Conservation (phyloP, 2,329 filamentous ascomycete genomes). For the Penicillium sp. region DNA sequence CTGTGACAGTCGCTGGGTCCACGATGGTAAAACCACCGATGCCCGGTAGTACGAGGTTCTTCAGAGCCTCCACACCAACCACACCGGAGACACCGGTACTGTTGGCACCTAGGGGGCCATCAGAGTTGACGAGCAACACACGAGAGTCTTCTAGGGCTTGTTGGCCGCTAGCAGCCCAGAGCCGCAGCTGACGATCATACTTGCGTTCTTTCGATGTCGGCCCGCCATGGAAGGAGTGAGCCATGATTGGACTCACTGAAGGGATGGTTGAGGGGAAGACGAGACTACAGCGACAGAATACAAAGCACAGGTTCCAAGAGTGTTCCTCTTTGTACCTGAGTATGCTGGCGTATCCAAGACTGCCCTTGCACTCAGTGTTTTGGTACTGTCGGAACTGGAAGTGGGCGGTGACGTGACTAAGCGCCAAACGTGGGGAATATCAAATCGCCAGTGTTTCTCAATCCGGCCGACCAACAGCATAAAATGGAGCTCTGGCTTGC, state of each 20-base stretch:
- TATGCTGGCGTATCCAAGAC: not conserved
- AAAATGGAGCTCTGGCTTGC: too few species aligned
- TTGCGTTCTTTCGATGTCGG: constrained; percentile 67
- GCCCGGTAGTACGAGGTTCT: constrained; percentile 93
- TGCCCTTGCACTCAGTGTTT: not conserved
- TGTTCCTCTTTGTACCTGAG: not conserved
- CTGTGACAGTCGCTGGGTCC: constrained; percentile 72
- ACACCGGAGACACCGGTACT: constrained; percentile 65
- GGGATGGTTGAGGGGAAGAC: not conserved
- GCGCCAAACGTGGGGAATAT: not conserved
- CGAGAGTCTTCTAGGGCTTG: constrained; percentile 85
- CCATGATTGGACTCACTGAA: constrained; percentile 25
- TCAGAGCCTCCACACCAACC: constrained; percentile 84
- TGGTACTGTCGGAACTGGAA: not conserved
- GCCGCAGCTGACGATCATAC: constrained; percentile 90
- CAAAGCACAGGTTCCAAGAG: not conserved
- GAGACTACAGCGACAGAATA: not conserved
- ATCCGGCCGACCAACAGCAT: too few species aligned
- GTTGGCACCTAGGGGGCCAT: constrained; percentile 37
- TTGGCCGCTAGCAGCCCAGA: constrained; percentile 94
- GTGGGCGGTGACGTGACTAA: not conserved
- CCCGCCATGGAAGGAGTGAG: constrained; percentile 40
- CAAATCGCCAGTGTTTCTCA: too few species aligned
- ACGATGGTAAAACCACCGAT: constrained; percentile 90
- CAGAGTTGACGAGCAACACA: constrained; percentile 83